Evolutionary conservation across 225 moss, liverwort and hornwort genomes (phyloP), one percentile per base, ranked within the genome.

Genomic region (Physcomitrium patens): DNA sequence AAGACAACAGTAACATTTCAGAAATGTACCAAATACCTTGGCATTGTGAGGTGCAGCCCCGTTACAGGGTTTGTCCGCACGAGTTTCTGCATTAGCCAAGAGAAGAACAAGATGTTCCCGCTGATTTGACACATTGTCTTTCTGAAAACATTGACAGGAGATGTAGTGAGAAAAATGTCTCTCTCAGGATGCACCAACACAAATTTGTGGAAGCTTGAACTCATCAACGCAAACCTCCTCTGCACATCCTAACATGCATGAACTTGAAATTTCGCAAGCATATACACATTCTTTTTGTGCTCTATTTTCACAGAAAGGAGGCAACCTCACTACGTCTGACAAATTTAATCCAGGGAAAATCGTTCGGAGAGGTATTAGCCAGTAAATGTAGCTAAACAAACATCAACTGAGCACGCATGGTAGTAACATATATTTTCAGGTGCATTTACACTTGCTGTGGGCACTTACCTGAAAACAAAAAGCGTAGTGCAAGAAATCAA

Each of bases 71-170:
- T 70, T 72, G 46, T 82, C 89, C 72, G 82, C 70, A 28, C 89
- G 73, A 53, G 99, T 87, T 73, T 92, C 91, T 20, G 93, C 84
- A 76, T 92, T 99, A 37, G 89, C 83, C 76, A 99, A 86, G 45
- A 95, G 86, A 70, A 99, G 84, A 44, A 99, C 86, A 17, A 99
- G 90, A 84, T 99, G 88, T 70, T 99, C 99, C 44, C 99, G 90
- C 76, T 99, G 99, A 74, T 99, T 99, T 63, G 89, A 89, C 53
- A 99, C 93, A 76, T 99, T 99, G 64, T 95, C 99, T 79, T 83
- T 89, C 99, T 99, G 85, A 44, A 62, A 43, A 63, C 18, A 24
- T 70, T 43, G 20, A 74, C 44, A 74, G 47, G 27, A 74, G 59
- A 20, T 60, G 18, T 7, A 69, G 55, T 80, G 27, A 77, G 69